phyloP scores from a whole-genome alignment of 2,329 filamentous ascomycete genomes.

The Stylonectria norvegica region DNA sequence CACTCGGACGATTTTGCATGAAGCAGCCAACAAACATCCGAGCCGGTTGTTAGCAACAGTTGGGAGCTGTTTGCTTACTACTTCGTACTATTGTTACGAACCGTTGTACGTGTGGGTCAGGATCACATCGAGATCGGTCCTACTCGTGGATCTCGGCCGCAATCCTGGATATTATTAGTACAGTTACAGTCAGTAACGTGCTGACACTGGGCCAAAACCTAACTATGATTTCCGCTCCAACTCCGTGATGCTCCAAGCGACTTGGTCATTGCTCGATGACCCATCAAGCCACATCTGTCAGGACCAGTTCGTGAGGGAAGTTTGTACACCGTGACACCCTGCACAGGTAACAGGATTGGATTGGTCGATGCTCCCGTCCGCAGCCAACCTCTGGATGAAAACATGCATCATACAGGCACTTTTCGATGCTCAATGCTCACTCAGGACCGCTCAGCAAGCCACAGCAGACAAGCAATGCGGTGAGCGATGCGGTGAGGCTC shows the following conservation, averaged over 20 bases:
- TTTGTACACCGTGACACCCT: conserved; percentile 2
- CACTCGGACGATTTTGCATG: conserved; percentile 1
- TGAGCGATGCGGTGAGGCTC: conserved; percentile 6
- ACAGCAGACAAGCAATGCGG: conserved; percentile 6
- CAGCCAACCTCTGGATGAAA: too few species aligned
- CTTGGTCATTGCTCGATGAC: conserved; percentile 3
- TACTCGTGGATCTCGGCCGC: not conserved
- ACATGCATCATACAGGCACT: too few species aligned
- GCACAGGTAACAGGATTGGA: too few species aligned
- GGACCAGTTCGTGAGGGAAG: not conserved
- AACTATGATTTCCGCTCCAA: not conserved
- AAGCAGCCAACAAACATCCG: conserved; percentile 1
- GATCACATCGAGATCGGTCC: too few species aligned
- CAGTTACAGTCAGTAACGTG: not conserved
- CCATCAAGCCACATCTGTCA: conserved; percentile 3
- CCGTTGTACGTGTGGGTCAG: too few species aligned
- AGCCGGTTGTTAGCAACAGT: not conserved
- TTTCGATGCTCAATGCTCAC: too few species aligned
- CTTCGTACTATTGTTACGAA: too few species aligned
- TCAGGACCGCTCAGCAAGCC: not conserved
- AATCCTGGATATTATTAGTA: too few species aligned
- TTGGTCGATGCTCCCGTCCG: too few species aligned
- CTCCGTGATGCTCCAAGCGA: not conserved
- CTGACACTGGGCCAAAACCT: conserved; percentile 1
- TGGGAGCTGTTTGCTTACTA: not conserved